A percentile compares a stretch with the other conserved stretches of the same genome.
These are phyloP conservation scores for Cutaneotrichosporon sp. DNA, from an alignment of 1,284 basidiomycete genomes.

Conservation along the genomic window DNA sequence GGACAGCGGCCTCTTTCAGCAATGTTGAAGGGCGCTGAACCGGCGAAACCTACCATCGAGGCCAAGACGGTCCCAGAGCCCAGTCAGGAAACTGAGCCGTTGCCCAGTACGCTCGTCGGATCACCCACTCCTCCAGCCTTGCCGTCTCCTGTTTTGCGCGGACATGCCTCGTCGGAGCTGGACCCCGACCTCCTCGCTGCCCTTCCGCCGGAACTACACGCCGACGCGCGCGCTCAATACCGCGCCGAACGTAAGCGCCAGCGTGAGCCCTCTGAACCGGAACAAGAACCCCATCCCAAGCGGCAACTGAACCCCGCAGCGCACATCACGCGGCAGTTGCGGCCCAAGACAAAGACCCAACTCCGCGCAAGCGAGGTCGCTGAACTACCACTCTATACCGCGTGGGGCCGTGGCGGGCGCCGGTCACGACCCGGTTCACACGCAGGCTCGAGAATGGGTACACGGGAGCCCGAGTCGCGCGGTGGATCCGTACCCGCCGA, in stretches of 20 bases:
- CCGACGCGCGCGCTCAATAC: conserved; percentile 37
- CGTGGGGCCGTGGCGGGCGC: conserved; percentile 30
- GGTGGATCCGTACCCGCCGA: not conserved
- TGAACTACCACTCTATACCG: conserved; percentile 39
- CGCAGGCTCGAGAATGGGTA: not conserved
- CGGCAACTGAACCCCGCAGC: conserved; percentile 33
- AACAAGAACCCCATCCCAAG: not conserved
- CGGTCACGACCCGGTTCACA: too few species aligned
- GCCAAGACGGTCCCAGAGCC: not conserved
- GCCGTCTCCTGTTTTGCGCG: not conserved
- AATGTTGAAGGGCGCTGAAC: not conserved
- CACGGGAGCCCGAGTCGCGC: conserved; percentile 1
- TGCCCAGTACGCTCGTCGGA: not conserved
- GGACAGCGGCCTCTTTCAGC: not conserved
- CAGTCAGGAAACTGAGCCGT: not conserved
- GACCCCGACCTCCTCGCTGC: conserved; percentile 47
- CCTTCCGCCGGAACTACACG: conserved; percentile 36
- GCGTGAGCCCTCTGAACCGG: not conserved
- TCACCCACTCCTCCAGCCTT: not conserved
- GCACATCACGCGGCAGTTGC: conserved; percentile 46
- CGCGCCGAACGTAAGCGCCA: conserved; percentile 14
- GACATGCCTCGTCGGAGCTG: conserved; percentile 31
- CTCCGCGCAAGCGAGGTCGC: conserved; percentile 37
- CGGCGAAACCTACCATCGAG: not conserved
- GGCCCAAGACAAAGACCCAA: conserved; percentile 47